Percentiles rank a stretch among this genome's conserved stretches.
phyloP scores from a whole-genome alignment of 306 rosid genomes.

The Gleditsia sinensis region DNA sequence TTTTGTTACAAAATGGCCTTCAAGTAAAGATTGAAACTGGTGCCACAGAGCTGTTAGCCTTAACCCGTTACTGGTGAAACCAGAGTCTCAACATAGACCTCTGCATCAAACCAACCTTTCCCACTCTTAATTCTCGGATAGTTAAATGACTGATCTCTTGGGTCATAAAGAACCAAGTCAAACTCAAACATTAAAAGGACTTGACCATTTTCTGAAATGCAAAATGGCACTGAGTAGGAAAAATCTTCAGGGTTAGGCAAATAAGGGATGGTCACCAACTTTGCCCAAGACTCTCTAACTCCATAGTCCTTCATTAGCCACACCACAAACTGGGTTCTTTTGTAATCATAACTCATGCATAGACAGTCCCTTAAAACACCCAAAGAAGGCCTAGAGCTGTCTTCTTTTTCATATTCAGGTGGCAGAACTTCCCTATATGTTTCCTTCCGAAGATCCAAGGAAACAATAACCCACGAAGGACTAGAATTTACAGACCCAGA shows the following conservation, averaged over 20 bases:
- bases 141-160: conserved; percentile 39
- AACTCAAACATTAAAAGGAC: conserved; percentile 55
- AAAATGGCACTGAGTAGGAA: conserved; percentile 49
- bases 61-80: conserved; percentile 45
- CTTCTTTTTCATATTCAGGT: conserved; percentile 56
- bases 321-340: conserved; percentile 44
- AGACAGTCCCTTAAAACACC: conserved; percentile 44
- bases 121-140: conserved; percentile 53
- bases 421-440: conserved; percentile 46
- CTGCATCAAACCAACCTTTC: conserved; percentile 65
- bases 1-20: conserved; percentile 24
- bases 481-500: conserved; percentile 18
- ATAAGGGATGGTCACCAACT: conserved; percentile 51
- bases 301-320: conserved; percentile 57
- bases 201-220: conserved; percentile 46
- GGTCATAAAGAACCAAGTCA: conserved; percentile 51
- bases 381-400: conserved; percentile 43
- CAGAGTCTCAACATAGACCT: conserved; percentile 50
- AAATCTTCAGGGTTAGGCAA: conserved; percentile 55
- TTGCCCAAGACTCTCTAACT: conserved; percentile 45
- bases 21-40: background rate
- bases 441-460: conserved; percentile 47
- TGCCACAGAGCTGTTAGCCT: conserved; percentile 1
- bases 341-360: conserved; percentile 50
- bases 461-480: conserved; percentile 45